These are phyloP conservation scores for Penicillium sp. DNA, from an alignment of 2,329 filamentous ascomycete genomes.

Conservation along the genomic window DNA sequence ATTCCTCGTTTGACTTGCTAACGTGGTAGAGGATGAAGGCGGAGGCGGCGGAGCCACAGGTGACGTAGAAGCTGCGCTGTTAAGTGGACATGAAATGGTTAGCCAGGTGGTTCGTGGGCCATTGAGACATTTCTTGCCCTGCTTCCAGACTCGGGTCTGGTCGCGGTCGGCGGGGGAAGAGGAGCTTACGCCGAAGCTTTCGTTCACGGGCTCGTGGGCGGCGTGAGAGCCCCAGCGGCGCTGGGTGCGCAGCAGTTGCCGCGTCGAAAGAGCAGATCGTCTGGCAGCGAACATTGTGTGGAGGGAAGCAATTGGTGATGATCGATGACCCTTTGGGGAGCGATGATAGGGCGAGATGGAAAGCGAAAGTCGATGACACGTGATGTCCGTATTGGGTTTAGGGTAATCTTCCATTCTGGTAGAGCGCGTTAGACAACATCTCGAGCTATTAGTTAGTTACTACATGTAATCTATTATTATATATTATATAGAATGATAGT, in stretches of 20 bases:
- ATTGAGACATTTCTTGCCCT: conserved; percentile 13
- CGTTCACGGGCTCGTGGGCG: conserved; percentile 47
- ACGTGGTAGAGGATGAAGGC: conserved; percentile 46
- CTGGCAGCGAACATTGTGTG: conserved; percentile 45
- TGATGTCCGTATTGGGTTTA: conserved; percentile 22
- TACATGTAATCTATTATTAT: not conserved
- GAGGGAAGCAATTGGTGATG: conserved; percentile 31
- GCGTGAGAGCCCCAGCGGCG: conserved; percentile 47
- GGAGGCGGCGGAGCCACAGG: conserved; percentile 44
- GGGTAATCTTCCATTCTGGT: not conserved
- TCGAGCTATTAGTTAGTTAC: not conserved
- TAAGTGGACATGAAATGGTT: conserved; percentile 17
- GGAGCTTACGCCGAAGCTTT: conserved; percentile 47
- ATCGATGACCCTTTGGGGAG: conserved; percentile 33
- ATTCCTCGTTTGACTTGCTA: conserved; percentile 39
- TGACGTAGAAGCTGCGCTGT: conserved; percentile 51
- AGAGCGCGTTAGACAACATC: not conserved
- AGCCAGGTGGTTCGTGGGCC: conserved; percentile 13
- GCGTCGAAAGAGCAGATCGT: conserved; percentile 40
- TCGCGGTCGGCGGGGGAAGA: conserved; percentile 18
- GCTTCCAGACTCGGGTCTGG: conserved; percentile 10
- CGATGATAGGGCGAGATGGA: conserved; percentile 28
- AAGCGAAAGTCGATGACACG: conserved; percentile 21
- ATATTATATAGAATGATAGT: not conserved
- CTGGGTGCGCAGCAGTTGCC: conserved; percentile 42